These are phyloP conservation scores for Rhododendron vialii DNA, from an alignment of 148 eudicot species.

Conservation along the genomic window DNA sequence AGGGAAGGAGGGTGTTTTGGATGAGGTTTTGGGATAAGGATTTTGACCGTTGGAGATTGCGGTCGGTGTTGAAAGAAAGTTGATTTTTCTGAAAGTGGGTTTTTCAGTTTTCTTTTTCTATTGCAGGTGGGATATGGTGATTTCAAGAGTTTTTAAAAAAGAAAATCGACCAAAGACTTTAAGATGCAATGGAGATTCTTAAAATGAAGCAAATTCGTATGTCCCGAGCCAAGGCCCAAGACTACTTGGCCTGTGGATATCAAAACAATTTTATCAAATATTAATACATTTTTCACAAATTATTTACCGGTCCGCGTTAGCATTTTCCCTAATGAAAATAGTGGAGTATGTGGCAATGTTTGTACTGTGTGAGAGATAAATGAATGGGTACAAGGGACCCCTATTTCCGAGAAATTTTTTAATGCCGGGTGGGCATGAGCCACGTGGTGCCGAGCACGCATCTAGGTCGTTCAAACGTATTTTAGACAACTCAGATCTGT, in stretches of 20 bases:
- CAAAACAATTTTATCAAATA: neutral
- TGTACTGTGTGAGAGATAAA: neutral
- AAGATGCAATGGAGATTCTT: neutral
- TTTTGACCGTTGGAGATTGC: slow-evolving; percentile 34
- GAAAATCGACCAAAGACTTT: too few species aligned
- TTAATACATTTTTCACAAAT: neutral
- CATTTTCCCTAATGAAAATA: neutral
- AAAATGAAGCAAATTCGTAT: too few species aligned
- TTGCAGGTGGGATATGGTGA: too few species aligned
- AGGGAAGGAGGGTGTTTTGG: slow-evolving; percentile 19
- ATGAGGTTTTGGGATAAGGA: slow-evolving; percentile 68
- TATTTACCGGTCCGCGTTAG: too few species aligned
- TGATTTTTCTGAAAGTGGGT: neutral
- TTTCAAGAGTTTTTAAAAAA: too few species aligned
- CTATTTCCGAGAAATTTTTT: neutral
- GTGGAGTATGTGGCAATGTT: neutral
- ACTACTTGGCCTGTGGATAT: neutral
- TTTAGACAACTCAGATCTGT: too few species aligned
- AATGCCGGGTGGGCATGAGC: too few species aligned
- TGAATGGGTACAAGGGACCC: neutral
- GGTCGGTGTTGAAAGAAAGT: slow-evolving; percentile 2
- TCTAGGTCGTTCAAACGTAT: too few species aligned
- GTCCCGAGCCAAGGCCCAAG: neutral
- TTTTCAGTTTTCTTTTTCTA: neutral
- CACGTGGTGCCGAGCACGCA: too few species aligned